Evolutionary conservation across 2,329 filamentous ascomycete genomes (phyloP).

Genomic region (Botrytis pseudocinerea): DNA sequence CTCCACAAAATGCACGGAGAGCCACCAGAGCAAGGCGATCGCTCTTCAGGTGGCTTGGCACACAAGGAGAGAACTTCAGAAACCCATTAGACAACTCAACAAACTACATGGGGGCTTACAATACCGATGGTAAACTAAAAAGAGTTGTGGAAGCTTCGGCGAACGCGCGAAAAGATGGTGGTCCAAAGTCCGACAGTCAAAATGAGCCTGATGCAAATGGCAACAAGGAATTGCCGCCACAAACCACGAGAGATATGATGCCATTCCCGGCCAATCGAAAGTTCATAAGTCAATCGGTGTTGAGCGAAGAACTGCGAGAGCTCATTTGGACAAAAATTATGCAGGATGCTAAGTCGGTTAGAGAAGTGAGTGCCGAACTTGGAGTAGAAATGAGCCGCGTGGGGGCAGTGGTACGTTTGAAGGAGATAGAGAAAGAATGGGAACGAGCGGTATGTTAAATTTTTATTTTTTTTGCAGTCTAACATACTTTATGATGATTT

Average conservation of each 20-base stretch:
- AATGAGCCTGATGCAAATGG: constrained; percentile 11
- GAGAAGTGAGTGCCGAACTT: constrained; percentile 62
- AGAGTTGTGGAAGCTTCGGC: constrained; percentile 29
- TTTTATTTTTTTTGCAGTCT: constrained; percentile 31
- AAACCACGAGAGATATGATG: constrained; percentile 31
- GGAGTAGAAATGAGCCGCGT: constrained; percentile 69
- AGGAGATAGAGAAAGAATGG: constrained; percentile 69
- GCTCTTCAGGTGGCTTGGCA: constrained; percentile 39
- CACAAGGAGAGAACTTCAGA: constrained; percentile 34
- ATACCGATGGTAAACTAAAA: constrained; percentile 35
- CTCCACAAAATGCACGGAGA: constrained; percentile 31
- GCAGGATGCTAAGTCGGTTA: constrained; percentile 55
- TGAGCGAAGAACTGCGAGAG: constrained; percentile 65
- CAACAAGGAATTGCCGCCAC: constrained; percentile 31
- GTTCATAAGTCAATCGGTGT: constrained; percentile 61
- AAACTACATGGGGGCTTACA: constrained; percentile 41
- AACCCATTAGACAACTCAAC: constrained; percentile 37
- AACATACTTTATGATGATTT: constrained; percentile 61
- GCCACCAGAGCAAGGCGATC: constrained; percentile 36
- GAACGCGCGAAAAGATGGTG: constrained; percentile 10
- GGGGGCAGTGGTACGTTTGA: constrained; percentile 67
- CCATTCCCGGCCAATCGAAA: constrained; percentile 63
- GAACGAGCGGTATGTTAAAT: constrained; percentile 57
- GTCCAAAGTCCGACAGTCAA: constrained; percentile 13
- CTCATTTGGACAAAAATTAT: constrained; percentile 62